phyloP scores from a whole-genome alignment of 202 grass and related monocot species.

The Elaeis oleifera region DNA sequence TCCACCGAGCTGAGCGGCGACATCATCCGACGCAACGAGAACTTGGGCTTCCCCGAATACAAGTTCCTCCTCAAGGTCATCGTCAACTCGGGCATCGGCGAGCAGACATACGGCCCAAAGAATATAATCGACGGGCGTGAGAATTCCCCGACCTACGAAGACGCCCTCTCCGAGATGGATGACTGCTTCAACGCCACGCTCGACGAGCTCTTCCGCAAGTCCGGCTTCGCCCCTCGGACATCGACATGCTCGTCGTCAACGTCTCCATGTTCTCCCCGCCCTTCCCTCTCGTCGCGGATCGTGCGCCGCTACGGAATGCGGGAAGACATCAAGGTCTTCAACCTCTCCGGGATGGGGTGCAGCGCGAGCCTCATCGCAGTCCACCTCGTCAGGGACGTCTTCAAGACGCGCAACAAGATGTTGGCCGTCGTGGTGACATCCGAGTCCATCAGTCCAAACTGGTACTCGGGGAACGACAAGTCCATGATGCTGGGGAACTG shows the following conservation, averaged over 20 bases:
- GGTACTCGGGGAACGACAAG: conserved; percentile 88
- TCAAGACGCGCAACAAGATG: conserved; percentile 25
- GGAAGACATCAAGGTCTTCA: conserved; percentile 61
- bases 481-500: conserved; percentile 99
- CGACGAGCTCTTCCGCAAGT: conserved; percentile 27
- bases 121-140: conserved; percentile 71
- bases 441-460: conserved; percentile 74
- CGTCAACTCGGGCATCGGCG: conserved; percentile 88
- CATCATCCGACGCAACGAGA: conserved; percentile 63
- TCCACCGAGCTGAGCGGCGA: conserved; percentile 34
- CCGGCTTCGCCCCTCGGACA: conserved; percentile 19
- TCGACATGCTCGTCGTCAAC: conserved; percentile 69
- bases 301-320: conserved; percentile 38
- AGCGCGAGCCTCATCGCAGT: conserved; percentile 67
- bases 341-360: conserved; percentile 88
- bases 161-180: conserved; percentile 69
- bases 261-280: conserved; percentile 54
- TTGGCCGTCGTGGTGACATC: conserved; percentile 57
- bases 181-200: conserved; percentile 44
- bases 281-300: conserved; percentile 39
- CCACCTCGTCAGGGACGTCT: conserved; percentile 55
- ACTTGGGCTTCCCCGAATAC: conserved; percentile 54
- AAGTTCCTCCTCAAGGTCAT: conserved; percentile 88
- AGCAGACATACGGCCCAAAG: conserved; percentile 69
- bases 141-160: conserved; percentile 38